Base-by-base conservation (phyloP, 2,329 filamentous ascomycete species). In the Scleromitrula shiraiana region DNA sequence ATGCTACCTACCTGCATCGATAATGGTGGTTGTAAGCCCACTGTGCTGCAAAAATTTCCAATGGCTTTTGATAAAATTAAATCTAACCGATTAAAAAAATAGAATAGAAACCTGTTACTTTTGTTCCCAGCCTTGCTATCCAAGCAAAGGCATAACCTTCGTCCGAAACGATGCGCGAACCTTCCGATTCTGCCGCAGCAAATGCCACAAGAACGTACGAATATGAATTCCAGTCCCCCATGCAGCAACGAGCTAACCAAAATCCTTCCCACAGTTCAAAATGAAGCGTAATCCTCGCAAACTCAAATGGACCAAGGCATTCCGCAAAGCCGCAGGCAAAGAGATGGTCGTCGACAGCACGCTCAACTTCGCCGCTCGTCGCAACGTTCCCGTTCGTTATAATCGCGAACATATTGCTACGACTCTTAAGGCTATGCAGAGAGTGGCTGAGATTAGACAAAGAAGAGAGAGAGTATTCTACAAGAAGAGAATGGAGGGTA, bases 241-340 rank as follows among this genome's bases (percentile, higher is more conserved):
- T 10, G 9, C 3, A 4, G 5, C 20, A 30, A 29, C 10, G n/a
- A 37, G n/a, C 10, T 10, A 19, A 30, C 15, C 19, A 23, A 17
- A 32, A 14, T 12, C 4, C 15, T 12, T n/a, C 26, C 7, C 15
- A 20, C 12, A 81, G 75, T 95, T 94, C 80, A 93, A 94, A 72
- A 95, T 95, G 88, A 95, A 95, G 85, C 83, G 93, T 58, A 96
- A 97, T 72, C 90, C 91, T 29, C 83, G 91, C 67, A 95, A 96
- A 70, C 80, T 97, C 60, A 93, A 89, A 70, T 96, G 91, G 93
- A 96, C 91, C 54, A 95, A 96, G 76, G 82, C 88, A 44, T 91
- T 90, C 77, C 85, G 89, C 64, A 84, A 83, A 65, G 80, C 84
- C 15, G 83, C 85, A 50, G 88, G 88, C 72, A 94, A 89, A 73